Evolutionary conservation across 2,329 filamentous ascomycete genomes (phyloP).

Genomic region (Colletotrichum sojae): DNA sequence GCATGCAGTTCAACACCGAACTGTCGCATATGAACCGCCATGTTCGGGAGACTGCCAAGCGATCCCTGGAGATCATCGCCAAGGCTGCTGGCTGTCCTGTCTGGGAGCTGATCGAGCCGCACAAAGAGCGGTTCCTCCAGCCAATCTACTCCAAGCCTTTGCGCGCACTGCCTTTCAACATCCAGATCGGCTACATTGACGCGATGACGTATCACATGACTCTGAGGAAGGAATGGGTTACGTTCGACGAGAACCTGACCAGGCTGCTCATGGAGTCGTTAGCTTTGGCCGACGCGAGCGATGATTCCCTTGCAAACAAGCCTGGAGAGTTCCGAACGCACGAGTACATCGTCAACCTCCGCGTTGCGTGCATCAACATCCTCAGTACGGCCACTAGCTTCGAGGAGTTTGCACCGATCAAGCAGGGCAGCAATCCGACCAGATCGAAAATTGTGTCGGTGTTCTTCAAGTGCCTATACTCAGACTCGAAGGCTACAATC

Average conservation of each 20-base stretch:
- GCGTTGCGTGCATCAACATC: conserved; percentile 93
- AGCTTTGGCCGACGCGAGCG: conserved; percentile 92
- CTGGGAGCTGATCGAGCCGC: conserved; percentile 89
- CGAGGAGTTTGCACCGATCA: conserved; percentile 81
- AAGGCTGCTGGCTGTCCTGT: conserved; percentile 83
- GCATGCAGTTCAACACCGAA: conserved; percentile 88
- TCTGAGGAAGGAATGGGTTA: conserved; percentile 88
- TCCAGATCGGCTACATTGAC: conserved; percentile 98
- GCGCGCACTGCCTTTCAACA: conserved; percentile 90
- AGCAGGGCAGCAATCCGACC: conserved; percentile 75
- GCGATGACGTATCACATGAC: conserved; percentile 96
- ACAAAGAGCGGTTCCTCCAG: conserved; percentile 89
- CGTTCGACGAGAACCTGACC: conserved; percentile 92
- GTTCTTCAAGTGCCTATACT: conserved; percentile 98
- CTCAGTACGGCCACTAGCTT: conserved; percentile 94
- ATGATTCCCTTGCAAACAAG: conserved; percentile 93
- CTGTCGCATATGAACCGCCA: conserved; percentile 96
- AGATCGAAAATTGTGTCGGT: conserved; percentile 86
- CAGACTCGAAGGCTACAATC: conserved; percentile 91
- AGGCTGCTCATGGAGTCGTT: conserved; percentile 93
- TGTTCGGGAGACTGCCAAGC: conserved; percentile 89
- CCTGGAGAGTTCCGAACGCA: conserved; percentile 95
- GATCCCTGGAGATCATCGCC: conserved; percentile 84
- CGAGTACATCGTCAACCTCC: conserved; percentile 90
- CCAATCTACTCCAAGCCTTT: conserved; percentile 97